These are phyloP conservation scores for Globisporangium paddicum DNA, from an alignment of 352 stramenopile species.

Conservation along the genomic window DNA sequence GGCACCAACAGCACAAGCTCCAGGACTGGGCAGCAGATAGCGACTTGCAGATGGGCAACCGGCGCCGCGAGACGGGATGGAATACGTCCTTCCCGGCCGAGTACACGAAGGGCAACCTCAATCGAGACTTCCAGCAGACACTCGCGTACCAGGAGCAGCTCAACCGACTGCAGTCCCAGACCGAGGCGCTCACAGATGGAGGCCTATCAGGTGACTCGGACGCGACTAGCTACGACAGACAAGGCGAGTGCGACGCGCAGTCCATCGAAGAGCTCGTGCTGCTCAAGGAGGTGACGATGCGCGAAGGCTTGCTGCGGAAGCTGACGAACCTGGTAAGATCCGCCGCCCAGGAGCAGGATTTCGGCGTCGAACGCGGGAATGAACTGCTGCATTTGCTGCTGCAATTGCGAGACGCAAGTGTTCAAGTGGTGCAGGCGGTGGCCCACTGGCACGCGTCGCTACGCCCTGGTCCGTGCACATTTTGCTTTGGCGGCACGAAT, in stretches of 20 bases:
- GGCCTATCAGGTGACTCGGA: not conserved
- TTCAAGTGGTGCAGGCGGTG: slow-evolving; percentile 49
- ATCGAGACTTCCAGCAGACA: slow-evolving; percentile 43
- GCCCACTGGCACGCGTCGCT: slow-evolving; percentile 46
- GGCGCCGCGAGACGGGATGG: slow-evolving; percentile 64
- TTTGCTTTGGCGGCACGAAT: slow-evolving; percentile 51
- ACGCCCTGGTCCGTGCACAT: slow-evolving; percentile 19
- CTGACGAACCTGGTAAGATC: slow-evolving; percentile 34
- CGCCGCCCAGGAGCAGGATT: slow-evolving; percentile 18
- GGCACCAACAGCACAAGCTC: slow-evolving; percentile 11
- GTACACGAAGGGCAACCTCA: slow-evolving; percentile 34
- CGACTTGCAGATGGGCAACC: slow-evolving; percentile 23
- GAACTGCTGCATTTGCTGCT: slow-evolving; percentile 65
- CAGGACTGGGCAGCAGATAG: not conserved
- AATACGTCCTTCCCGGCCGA: slow-evolving; percentile 67
- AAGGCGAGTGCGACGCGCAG: not conserved
- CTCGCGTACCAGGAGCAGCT: slow-evolving; percentile 58
- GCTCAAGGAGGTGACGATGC: slow-evolving; percentile 52
- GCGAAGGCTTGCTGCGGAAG: slow-evolving; percentile 51
- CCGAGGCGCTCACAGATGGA: slow-evolving; percentile 10
- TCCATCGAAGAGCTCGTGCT: slow-evolving; percentile 34
- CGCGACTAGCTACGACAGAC: not conserved
- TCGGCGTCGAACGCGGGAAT: slow-evolving; percentile 38
- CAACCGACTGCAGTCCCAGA: slow-evolving; percentile 17
- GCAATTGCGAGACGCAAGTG: slow-evolving; percentile 50